These are phyloP conservation scores for Cystobasidium ongulense DNA, from an alignment of 768 basidiomycete genomes.

Conservation along the genomic window DNA sequence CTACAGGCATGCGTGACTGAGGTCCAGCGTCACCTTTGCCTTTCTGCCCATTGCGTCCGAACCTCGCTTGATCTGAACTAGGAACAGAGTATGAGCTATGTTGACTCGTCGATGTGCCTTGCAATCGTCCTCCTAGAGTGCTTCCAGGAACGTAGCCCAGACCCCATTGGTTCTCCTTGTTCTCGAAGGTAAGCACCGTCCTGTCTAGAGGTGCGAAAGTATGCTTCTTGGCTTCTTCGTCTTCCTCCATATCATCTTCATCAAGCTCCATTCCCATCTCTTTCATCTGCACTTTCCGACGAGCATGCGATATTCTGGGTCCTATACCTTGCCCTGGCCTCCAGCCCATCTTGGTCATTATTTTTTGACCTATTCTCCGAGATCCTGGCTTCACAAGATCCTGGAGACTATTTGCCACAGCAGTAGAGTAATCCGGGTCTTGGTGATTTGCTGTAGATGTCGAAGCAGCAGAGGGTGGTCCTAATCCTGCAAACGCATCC, in stretches of 20 bases:
- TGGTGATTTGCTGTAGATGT: background rate
- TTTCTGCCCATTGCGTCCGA: background rate
- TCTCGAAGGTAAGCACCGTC: constrained; percentile 53
- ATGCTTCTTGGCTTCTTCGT: constrained; percentile 78
- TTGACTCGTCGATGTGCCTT: background rate
- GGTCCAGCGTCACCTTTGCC: background rate
- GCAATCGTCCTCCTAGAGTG: constrained; percentile 11
- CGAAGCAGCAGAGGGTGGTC: background rate
- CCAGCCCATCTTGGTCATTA: constrained; percentile 96
- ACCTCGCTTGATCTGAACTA: background rate
- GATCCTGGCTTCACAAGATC: constrained; percentile 65
- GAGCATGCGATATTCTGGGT: constrained; percentile 68
- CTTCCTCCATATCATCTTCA: constrained; percentile 50
- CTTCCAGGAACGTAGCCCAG: constrained; percentile 67
- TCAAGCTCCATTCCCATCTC: constrained; percentile 43
- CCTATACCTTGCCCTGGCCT: constrained; percentile 84
- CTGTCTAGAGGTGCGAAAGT: constrained; percentile 76
- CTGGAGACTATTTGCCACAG: constrained; percentile 51
- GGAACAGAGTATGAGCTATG: background rate
- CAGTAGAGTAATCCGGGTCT: constrained; percentile 9
- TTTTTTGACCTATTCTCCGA: constrained; percentile 71
- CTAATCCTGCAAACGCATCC: constrained; percentile 3
- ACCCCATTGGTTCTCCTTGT: constrained; percentile 69
- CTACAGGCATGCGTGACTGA: constrained; percentile 21
- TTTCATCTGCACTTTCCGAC: constrained; percentile 54